Evolutionary conservation across 1,284 basidiomycete species (phyloP).

Genomic region (Ustilago trichophora): DNA sequence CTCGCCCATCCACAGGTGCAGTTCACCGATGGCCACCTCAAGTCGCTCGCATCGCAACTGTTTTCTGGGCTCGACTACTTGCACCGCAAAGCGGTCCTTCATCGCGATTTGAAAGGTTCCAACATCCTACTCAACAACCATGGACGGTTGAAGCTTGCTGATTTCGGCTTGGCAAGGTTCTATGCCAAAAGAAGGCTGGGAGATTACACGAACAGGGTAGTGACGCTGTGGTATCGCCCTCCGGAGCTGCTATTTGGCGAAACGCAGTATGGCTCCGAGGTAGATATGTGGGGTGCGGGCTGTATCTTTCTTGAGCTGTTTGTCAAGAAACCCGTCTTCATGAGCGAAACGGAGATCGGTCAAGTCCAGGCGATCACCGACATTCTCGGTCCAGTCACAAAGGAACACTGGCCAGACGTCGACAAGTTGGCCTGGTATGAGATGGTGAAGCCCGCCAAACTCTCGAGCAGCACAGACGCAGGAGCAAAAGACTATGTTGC

Average conservation of each 20-base stretch:
- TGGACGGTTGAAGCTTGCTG: constrained; percentile 93
- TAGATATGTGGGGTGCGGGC: constrained; percentile 99
- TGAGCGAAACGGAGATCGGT: constrained; percentile 95
- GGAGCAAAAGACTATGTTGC: constrained; percentile 74
- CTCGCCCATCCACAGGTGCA: constrained; percentile 85
- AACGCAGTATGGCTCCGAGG: constrained; percentile 94
- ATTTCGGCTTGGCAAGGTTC: constrained; percentile 97
- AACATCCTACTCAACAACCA: constrained; percentile 94
- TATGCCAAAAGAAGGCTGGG: constrained; percentile 88
- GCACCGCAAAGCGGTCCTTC: constrained; percentile 92
- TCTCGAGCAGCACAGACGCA: constrained; percentile 67
- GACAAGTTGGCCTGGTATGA: constrained; percentile 95
- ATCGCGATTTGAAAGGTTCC: constrained; percentile 97
- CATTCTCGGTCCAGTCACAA: constrained; percentile 85
- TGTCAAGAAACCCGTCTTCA: constrained; percentile 91
- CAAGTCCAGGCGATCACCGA: constrained; percentile 92
- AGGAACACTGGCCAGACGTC: constrained; percentile 83
- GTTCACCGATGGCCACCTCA: constrained; percentile 87
- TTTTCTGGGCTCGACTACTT: constrained; percentile 90
- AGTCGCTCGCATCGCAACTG: constrained; percentile 94
- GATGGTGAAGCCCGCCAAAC: constrained; percentile 80
- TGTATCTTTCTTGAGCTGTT: constrained; percentile 99
- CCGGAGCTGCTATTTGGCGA: constrained; percentile 95
- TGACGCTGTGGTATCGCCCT: constrained; percentile 98
- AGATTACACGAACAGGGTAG: constrained; percentile 98